Evolutionary conservation across 169 alveolate genomes (phyloP).

Genomic region (Cryptosporidium xiaoi): DNA sequence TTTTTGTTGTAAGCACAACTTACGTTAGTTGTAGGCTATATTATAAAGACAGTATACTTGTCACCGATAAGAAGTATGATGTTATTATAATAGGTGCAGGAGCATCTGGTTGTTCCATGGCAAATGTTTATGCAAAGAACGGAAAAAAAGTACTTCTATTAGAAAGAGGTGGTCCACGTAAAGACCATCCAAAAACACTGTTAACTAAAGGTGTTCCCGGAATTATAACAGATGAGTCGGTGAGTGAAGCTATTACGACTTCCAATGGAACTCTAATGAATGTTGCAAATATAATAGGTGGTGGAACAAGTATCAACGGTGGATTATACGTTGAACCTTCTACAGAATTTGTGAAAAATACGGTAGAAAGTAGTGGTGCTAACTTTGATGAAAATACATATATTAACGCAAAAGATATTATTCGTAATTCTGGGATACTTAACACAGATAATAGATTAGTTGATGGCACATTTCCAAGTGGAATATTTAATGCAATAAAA

Average conservation of each 20-base stretch:
- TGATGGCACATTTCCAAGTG: constrained; percentile 21
- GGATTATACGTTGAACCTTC: constrained; percentile 73
- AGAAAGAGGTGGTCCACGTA: constrained; percentile 72
- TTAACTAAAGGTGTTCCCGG: constrained; percentile 68
- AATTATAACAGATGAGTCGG: constrained; percentile 60
- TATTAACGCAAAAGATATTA: constrained; percentile 43
- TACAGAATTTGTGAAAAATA: constrained; percentile 38
- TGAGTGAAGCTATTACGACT: constrained; percentile 72
- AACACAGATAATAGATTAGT: constrained; percentile 23
- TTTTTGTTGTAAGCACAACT: background rate
- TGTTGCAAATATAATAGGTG: constrained; percentile 70
- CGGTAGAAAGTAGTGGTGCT: constrained; percentile 71
- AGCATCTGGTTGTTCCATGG: constrained; percentile 71
- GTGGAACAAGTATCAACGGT: constrained; percentile 74
- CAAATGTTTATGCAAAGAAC: constrained; percentile 65
- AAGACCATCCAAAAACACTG: constrained; percentile 51
- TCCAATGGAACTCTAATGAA: constrained; percentile 68
- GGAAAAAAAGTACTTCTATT: constrained; percentile 61
- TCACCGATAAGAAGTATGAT: constrained; percentile 52
- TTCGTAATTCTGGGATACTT: constrained; percentile 34
- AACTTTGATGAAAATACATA: constrained; percentile 30
- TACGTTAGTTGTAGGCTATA: constrained; percentile 20
- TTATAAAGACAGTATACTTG: constrained; percentile 3
- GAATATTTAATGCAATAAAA: constrained; percentile 40
- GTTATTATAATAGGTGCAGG: constrained; percentile 73